Percentiles rank a stretch among this genome's conserved stretches.
These are phyloP conservation scores for Scalesia atractyloides DNA, from an alignment of 129 eudicot species.

Conservation along the genomic window DNA sequence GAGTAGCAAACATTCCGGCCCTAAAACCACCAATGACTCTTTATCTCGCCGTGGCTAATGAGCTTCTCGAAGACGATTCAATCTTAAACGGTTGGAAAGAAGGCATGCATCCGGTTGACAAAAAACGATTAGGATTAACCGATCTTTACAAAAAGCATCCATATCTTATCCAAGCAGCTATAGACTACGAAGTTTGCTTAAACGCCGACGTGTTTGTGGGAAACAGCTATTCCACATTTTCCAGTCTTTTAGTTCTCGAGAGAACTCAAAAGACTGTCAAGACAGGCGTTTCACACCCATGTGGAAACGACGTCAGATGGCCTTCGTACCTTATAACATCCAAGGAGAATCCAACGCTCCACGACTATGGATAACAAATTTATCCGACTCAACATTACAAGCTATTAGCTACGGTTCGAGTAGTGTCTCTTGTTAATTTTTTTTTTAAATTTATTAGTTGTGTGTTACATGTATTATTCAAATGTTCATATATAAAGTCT, in stretches of 20 bases:
- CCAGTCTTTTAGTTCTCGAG: slow-evolving; percentile 88
- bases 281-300: slow-evolving; percentile 36
- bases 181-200: slow-evolving; percentile 89
- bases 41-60: slow-evolving; percentile 86
- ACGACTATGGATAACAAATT: slow-evolving; percentile 66
- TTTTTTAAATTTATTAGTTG: no score
- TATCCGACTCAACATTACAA: slow-evolving; percentile 59
- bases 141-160: slow-evolving; percentile 61
- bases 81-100: slow-evolving; percentile 70
- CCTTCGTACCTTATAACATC: slow-evolving; percentile 93
- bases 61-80: slow-evolving; percentile 74
- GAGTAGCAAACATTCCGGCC: slow-evolving; percentile 61
- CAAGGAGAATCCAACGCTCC: slow-evolving; percentile 57
- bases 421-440: slow-evolving; percentile 49
- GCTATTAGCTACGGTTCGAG: slow-evolving; percentile 87
- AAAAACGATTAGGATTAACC: slow-evolving; percentile 64
- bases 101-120: slow-evolving; percentile 71
- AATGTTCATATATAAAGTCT: no score
- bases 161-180: slow-evolving; percentile 80
- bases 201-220: slow-evolving; percentile 82
- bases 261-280: slow-evolving; percentile 64
- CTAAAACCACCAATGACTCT: slow-evolving; percentile 48
- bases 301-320: slow-evolving; percentile 58
- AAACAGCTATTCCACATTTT: slow-evolving; percentile 91
- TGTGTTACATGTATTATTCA: no score